Percentiles rank a stretch among this genome's conserved stretches.
phyloP scores from a whole-genome alignment of 495 filamentous ascomycete species.

The Polyplosphaeria fusca region DNA sequence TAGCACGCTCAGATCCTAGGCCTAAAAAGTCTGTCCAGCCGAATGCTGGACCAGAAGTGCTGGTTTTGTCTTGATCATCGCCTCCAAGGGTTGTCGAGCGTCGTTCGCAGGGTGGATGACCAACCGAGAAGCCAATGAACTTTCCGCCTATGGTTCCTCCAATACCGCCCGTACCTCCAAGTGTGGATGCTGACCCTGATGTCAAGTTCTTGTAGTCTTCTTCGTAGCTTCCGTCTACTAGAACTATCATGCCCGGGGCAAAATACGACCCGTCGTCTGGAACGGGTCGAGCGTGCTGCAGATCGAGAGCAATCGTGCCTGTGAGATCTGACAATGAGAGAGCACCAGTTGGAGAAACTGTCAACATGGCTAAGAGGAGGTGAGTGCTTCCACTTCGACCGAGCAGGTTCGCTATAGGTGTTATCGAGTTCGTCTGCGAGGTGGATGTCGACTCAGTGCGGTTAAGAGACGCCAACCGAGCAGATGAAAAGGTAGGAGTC shows the following conservation, averaged over 20 bases:
- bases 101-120: constrained; percentile 85
- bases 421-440: constrained; percentile 76
- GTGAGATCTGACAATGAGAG: constrained; percentile 81
- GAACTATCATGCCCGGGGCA: constrained; percentile 87
- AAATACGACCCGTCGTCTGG: constrained; percentile 89
- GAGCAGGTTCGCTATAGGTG: constrained; percentile 87
- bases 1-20: constrained; percentile 82
- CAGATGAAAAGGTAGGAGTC: constrained; percentile 60
- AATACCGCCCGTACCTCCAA: constrained; percentile 73
- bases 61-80: constrained; percentile 44
- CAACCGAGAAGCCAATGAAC: constrained; percentile 85
- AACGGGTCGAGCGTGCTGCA: constrained; percentile 74
- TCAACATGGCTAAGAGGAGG: constrained; percentile 81
- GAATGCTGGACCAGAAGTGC: constrained; percentile 72
- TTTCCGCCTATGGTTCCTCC: constrained; percentile 84
- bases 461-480: constrained; percentile 49
- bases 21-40: constrained; percentile 97
- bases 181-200: constrained; percentile 46
- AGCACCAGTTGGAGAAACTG: constrained; percentile 74
- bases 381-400: constrained; percentile 82
- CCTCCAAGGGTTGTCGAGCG: constrained; percentile 70
- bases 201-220: constrained; percentile 72
- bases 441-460: constrained; percentile 54
- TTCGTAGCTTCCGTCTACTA: constrained; percentile 91
- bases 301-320: constrained; percentile 78